A percentile compares a stretch with the other conserved stretches of the same genome.
These are phyloP conservation scores for Monilinia fructicola DNA, from an alignment of 2,329 filamentous ascomycete species.

Conservation along the genomic window DNA sequence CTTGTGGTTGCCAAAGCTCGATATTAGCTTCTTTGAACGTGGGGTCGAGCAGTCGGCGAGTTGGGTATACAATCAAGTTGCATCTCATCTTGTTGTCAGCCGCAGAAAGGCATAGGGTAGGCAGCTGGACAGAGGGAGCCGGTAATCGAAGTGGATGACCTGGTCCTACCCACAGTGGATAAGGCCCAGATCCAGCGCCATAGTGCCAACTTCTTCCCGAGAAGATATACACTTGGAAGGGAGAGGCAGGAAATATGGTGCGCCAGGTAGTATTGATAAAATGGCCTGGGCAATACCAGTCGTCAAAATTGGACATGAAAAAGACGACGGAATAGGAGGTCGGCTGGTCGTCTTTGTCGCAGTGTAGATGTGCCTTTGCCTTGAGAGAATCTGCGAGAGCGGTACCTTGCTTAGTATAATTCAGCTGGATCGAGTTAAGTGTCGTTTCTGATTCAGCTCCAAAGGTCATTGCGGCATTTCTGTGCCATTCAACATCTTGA, in stretches of 20 bases:
- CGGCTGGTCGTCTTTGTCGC: conserved; percentile 4
- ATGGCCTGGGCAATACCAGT: background rate
- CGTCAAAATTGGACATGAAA: conserved; percentile 7
- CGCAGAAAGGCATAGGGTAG: background rate
- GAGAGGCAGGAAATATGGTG: conserved; percentile 2
- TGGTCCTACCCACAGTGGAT: background rate
- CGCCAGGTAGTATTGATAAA: background rate
- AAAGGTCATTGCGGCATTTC: conserved; percentile 3
- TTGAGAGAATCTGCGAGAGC: background rate
- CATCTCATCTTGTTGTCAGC: background rate
- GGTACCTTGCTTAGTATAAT: background rate
- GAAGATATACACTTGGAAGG: background rate
- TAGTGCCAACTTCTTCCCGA: conserved; percentile 2
- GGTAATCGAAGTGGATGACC: background rate
- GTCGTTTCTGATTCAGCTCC: background rate
- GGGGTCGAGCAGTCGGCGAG: background rate
- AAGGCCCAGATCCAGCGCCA: background rate
- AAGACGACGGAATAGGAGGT: conserved; percentile 10
- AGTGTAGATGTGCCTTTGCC: background rate
- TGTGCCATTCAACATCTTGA: background rate
- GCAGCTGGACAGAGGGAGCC: background rate
- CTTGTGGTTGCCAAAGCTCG: background rate
- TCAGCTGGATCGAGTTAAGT: background rate
- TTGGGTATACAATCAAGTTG: background rate
- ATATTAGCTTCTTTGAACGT: background rate